Evolutionary conservation across 306 rosid genomes (phyloP).

Genomic region (Cucurbita argyrosperma): DNA sequence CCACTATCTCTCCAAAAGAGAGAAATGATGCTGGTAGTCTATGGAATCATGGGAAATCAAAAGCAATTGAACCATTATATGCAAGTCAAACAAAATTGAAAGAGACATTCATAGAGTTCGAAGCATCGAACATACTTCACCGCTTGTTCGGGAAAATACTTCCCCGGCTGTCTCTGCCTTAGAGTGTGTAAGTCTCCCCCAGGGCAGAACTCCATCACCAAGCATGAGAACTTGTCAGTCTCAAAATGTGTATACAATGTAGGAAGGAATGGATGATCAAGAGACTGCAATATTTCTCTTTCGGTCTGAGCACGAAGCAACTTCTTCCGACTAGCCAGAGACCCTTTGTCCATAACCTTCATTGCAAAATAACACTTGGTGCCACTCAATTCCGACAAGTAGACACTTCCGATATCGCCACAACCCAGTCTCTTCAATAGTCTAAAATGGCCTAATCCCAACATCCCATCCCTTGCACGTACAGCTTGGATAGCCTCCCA

Average conservation of each 20-base stretch:
- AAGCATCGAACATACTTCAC: conserved; percentile 63
- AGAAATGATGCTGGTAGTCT: neutral
- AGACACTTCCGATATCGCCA: conserved; percentile 97
- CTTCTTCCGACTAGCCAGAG: conserved; percentile 86
- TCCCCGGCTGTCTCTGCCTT: conserved; percentile 94
- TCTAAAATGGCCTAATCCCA: conserved; percentile 88
- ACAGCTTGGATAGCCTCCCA: conserved; percentile 97
- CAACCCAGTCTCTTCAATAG: conserved; percentile 89
- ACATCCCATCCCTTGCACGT: conserved; percentile 57
- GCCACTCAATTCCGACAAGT: conserved; percentile 87
- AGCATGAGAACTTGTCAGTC: conserved; percentile 92
- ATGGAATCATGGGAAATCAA: neutral
- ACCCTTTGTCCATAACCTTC: conserved; percentile 99
- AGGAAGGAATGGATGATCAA: conserved; percentile 96
- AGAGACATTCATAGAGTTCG: neutral
- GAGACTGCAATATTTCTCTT: conserved; percentile 82
- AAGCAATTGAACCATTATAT: neutral
- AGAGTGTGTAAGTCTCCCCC: conserved; percentile 97
- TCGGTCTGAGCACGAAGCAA: conserved; percentile 97
- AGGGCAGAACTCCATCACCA: conserved; percentile 98
- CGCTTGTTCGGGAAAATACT: conserved; percentile 95
- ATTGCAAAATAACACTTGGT: conserved; percentile 93
- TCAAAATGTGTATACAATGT: conserved; percentile 88
- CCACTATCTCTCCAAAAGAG: neutral
- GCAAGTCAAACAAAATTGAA: neutral